Evolutionary conservation across 257 asterid genomes (phyloP), one percentile per base, ranked within the genome.

Genomic region (Paraleonurus japonicus): DNA sequence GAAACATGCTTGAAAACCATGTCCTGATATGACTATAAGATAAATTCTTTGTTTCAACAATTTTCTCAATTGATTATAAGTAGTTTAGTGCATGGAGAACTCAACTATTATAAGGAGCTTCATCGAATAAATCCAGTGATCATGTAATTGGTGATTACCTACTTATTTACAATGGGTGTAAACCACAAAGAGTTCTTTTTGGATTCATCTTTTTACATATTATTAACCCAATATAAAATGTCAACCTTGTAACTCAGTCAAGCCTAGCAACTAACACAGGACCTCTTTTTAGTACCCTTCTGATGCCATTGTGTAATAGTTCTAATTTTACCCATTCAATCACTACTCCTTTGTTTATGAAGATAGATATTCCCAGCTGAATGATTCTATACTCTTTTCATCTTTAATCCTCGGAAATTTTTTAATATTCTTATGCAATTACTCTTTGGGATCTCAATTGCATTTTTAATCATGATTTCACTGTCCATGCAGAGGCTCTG

Each of bases 401-500:
- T 0, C 37, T 39, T 37, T 7, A 39, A 11, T 57, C 33, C 28
- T 57, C 24, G 13, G 4, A 9, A 35, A 35, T 20, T 37, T 23
- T 11, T 63, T 11, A 64, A 64, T 23, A 13, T 23, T 39, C 13
- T 59, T 71, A 16, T 58, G 50, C 39, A 54, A 54, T 4, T 22
- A 1, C 10, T 5, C 1, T 67, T 59, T 41, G 6, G 24, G 43
- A 23, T 23, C 57, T 32, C 47, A 22, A 20, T 20, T 50, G 37
- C 61, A 10, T 48, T 28, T 17, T 50, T 22, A 50, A 23, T 51
- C 58, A 51, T 63, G 75, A 19, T 45, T 33, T 67, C 7, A 10
- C 58, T 75, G 37, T 74, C 62, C 61, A 53, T 81, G 86, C 97
- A 94, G 99, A 70, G 99, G 73, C 97, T 91, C 26, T 94, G 99